Evolutionary conservation across 805 yeast genomes (phyloP), one percentile per base, ranked within the genome.

Genomic region (Kazachstania kunashirensis): DNA sequence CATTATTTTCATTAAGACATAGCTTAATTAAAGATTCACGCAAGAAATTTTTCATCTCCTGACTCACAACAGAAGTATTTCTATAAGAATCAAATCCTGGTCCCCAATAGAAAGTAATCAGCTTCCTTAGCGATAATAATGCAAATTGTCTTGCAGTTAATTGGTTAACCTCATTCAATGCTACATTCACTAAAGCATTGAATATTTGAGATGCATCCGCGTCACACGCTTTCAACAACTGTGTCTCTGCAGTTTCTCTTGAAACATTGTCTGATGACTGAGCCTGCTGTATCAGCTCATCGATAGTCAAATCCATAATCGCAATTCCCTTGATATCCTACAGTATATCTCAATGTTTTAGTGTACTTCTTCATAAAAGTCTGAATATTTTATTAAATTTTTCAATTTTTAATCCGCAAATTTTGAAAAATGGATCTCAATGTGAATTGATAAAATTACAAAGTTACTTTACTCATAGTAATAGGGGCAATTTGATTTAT

Each of bases 31-130:
- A 63, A 0, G 58, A 54, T 1, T 60, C 45, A 40, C 95, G 67
- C 5, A 83, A 65, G 9, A 39, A 39, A 0, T 46, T 50, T 49
- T 85, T 85, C 11, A 66, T 60, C 0, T 68, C 71, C 33, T 68
- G 75, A 9, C 61, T 52, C 10, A 84, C 56, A 3, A 39, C 45
- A 0, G 84, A 76, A 0, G 78, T 77, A 0, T 94, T 94, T 13
- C 63, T 56, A 53, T 73, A 88, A 12, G 84, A 77, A 37, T 72
- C 77, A 55, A 86, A 85, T 0, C 83, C 94, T 6, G 86, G 73
- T 12, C 86, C 75, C 97, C 97, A 88, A 49, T 71, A 75, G 46
- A 67, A 62, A 0, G 86, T 81, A 1, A 84, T 79, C 13, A 79
- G 55, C 37, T 81, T 66, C 49, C 82, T 79, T 46, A 84, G 55